Conservation (phyloP, 2,329 filamentous ascomycete genomes). For the Chaetomium strumarium region DNA sequence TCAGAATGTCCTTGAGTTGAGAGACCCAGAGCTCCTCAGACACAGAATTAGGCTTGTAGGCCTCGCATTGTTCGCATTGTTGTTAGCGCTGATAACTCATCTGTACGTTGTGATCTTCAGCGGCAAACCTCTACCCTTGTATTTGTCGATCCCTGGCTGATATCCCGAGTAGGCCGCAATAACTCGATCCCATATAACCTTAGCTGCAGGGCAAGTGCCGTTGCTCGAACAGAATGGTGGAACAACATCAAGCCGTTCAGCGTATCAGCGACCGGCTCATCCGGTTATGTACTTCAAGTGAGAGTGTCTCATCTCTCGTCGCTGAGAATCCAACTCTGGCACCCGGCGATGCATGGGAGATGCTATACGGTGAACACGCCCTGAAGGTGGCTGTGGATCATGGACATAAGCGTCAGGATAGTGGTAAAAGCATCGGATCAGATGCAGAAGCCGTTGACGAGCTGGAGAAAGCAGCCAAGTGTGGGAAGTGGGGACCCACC, state of each 20-base stretch:
- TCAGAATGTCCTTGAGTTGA: not conserved
- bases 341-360: constrained; percentile 49
- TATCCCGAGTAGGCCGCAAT: too few relatives aligned
- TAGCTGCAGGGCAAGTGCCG: not conserved
- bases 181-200: too few relatives aligned
- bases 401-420: constrained; percentile 11
- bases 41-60: too few relatives aligned
- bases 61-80: too few relatives aligned
- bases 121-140: too few relatives aligned
- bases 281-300: constrained; percentile 44
- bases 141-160: too few relatives aligned
- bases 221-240: constrained; percentile 2
- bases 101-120: too few relatives aligned
- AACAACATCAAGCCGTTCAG: not conserved
- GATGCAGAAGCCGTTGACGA: constrained; percentile 32
- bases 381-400: constrained; percentile 18
- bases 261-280: constrained; percentile 18
- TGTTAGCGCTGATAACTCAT: too few relatives aligned
- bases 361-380: constrained; percentile 41
- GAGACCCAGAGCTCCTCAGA: too few relatives aligned
- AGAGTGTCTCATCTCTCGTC: constrained; percentile 54
- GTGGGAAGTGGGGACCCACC: constrained; percentile 61
- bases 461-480: constrained; percentile 49
- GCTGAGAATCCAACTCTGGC: constrained; percentile 47
- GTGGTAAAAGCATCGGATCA: not conserved